phyloP scores from a whole-genome alignment of 1,139 yeast species.

The Yamadazyma spencermartinsiae region DNA sequence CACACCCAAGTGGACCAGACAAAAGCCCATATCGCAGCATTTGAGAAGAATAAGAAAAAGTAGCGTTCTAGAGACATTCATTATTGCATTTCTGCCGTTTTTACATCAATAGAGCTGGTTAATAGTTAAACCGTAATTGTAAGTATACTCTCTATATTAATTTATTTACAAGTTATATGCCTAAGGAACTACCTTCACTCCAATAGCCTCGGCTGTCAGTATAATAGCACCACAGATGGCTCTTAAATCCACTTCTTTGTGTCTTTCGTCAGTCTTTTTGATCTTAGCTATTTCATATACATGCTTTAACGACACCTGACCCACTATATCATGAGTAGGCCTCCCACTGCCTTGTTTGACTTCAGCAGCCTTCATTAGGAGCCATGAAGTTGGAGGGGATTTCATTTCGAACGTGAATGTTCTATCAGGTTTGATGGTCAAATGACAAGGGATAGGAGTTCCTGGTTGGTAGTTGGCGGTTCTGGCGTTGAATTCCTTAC shows the following conservation, averaged over 20 bases:
- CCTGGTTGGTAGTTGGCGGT: conserved; percentile 87
- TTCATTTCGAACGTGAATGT: conserved; percentile 82
- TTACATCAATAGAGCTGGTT: not conserved
- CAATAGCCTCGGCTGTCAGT: conserved; percentile 86
- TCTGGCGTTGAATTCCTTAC: conserved; percentile 97
- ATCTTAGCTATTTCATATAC: conserved; percentile 93
- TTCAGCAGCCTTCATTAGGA: conserved; percentile 80
- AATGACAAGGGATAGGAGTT: conserved; percentile 82
- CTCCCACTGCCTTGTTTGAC: conserved; percentile 75
- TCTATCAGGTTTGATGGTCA: conserved; percentile 91
- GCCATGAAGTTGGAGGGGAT: conserved; percentile 90
- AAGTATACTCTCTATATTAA: too few relatives aligned
- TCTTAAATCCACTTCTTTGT: conserved; percentile 67
- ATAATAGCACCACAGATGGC: conserved; percentile 80
- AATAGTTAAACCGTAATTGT: not conserved
- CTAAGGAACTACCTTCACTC: conserved; percentile 75
- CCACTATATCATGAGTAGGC: conserved; percentile 54
- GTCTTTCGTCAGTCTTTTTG: conserved; percentile 83
- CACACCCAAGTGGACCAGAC: conserved; percentile 91
- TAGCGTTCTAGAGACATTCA: conserved; percentile 15
- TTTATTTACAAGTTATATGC: too few relatives aligned
- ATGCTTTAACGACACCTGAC: conserved; percentile 81
- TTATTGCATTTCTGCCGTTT: not conserved
- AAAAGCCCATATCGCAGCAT: conserved; percentile 92
- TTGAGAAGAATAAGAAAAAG: conserved; percentile 73